Conservation (phyloP, 176 grass and related monocot species). For the Neostapfia colusana region DNA sequence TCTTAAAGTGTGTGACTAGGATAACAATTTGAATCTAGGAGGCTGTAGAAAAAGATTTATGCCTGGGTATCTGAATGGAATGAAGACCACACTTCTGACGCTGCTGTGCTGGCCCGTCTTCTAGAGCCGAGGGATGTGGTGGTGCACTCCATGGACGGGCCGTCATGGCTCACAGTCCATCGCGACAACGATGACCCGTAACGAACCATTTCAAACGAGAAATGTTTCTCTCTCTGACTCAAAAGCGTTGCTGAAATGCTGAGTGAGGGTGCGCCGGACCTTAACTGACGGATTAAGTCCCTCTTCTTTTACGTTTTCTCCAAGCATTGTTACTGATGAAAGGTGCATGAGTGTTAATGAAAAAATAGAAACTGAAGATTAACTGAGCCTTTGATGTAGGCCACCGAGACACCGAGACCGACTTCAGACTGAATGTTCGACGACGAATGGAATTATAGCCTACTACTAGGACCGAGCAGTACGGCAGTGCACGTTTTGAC, state of each 20-base stretch:
- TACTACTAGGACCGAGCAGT: neutral
- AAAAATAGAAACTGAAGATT: neutral
- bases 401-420: neutral
- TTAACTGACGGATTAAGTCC: neutral
- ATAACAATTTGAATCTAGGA: too few relatives aligned
- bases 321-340: neutral
- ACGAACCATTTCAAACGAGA: too few relatives aligned
- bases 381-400: neutral
- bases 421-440: neutral
- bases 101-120: slow-evolving; percentile 24
- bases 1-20: too few relatives aligned
- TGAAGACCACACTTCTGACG: slow-evolving; percentile 11
- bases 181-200: slow-evolving; percentile 21
- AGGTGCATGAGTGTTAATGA: neutral
- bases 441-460: neutral
- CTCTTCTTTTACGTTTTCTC: neutral
- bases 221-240: too few relatives aligned
- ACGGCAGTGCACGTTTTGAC: neutral
- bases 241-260: neutral
- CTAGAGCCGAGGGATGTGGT: slow-evolving; percentile 18
- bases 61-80: too few relatives aligned
- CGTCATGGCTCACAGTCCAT: slow-evolving; percentile 25
- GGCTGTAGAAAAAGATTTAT: too few relatives aligned
- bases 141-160: neutral
- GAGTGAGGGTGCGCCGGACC: neutral